Conservation (phyloP, 2,329 filamentous ascomycete species). For the Neospermospora avenae region DNA sequence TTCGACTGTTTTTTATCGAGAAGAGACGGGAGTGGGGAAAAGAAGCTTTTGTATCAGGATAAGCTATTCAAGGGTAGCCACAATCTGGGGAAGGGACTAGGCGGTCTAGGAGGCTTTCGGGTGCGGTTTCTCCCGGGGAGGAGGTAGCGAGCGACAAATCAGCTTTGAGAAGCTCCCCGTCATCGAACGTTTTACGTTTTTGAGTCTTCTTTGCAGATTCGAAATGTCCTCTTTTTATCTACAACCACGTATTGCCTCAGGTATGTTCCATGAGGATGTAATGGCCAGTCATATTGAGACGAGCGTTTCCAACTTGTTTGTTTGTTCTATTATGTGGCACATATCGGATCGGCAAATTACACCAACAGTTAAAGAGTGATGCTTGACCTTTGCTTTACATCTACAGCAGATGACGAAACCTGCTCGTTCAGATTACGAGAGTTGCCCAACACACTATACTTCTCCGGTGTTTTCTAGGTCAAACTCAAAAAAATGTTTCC, state of each 20-base stretch:
- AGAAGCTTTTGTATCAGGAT: background rate
- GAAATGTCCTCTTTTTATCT: no score
- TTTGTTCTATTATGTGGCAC: no score
- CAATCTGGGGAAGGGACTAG: constrained; percentile 1
- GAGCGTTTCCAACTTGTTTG: background rate
- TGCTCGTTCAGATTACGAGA: background rate
- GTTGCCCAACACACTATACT: background rate
- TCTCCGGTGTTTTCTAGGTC: background rate
- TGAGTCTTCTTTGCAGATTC: no score
- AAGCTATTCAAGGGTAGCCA: background rate
- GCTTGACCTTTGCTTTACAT: background rate
- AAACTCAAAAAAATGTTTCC: background rate
- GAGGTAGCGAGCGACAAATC: constrained; percentile 2
- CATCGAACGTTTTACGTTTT: no score
- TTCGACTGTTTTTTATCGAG: background rate
- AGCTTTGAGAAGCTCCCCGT: constrained; percentile 3
- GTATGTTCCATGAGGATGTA: no score
- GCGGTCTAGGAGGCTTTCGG: constrained; percentile 1
- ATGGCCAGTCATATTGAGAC: background rate
- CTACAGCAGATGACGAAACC: background rate
- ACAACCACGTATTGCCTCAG: no score
- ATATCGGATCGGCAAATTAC: no score
- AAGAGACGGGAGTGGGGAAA: background rate
- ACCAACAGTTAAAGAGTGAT: background rate
- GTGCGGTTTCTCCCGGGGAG: constrained; percentile 5